These are phyloP conservation scores for Myxozyma sirexii DNA, from an alignment of 805 yeast species.

Conservation along the genomic window DNA sequence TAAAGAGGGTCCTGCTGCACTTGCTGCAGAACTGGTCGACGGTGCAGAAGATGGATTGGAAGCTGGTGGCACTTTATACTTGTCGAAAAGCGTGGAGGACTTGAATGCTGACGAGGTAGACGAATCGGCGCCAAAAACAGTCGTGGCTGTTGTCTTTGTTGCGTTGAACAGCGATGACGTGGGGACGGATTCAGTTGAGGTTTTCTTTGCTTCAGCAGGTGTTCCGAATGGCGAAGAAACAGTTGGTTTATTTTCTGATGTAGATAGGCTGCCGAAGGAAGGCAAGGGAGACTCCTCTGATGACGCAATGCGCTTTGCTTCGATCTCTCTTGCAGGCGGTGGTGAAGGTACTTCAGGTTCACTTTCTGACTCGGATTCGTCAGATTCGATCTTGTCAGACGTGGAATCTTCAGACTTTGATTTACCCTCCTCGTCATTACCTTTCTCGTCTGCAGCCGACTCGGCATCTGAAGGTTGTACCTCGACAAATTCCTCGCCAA, in stretches of 20 bases:
- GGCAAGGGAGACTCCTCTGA: too few relatives aligned
- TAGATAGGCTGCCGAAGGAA: too few relatives aligned
- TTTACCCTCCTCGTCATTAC: not conserved
- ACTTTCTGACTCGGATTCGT: too few relatives aligned
- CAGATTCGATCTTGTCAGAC: not conserved
- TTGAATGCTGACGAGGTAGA: not conserved
- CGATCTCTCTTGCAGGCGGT: too few relatives aligned
- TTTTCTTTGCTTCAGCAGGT: not conserved
- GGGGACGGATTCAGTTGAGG: not conserved
- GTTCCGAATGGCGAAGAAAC: not conserved
- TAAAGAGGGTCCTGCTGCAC: conserved; percentile 4
- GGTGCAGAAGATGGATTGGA: not conserved
- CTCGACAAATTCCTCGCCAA: not conserved
- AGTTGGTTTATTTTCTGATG: not conserved
- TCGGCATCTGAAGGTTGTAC: not conserved
- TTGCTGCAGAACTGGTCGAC: not conserved
- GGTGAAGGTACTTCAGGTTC: too few relatives aligned
- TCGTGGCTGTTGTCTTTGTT: not conserved
- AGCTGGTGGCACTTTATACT: not conserved
- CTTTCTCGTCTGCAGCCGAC: not conserved
- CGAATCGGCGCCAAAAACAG: not conserved
- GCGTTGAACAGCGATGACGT: not conserved
- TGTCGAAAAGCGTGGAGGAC: not conserved
- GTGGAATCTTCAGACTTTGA: not conserved
- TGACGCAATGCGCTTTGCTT: too few relatives aligned